These are phyloP conservation scores for Cryptosporidium andersoni DNA, from an alignment of 169 alveolate species.

Conservation along the genomic window DNA sequence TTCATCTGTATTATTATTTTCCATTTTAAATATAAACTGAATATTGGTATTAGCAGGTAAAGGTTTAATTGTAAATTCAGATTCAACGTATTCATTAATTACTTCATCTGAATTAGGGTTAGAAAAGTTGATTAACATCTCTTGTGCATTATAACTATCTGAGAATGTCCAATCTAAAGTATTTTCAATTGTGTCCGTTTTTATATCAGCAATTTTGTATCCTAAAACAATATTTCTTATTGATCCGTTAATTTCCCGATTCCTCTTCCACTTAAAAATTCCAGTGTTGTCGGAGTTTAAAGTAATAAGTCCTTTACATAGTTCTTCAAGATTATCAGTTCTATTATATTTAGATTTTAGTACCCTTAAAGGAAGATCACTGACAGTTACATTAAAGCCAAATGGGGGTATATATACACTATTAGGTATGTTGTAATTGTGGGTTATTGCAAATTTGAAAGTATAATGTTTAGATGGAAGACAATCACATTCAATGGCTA, in stretches of 20 bases:
- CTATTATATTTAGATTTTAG: constrained; percentile 6
- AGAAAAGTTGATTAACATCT: not conserved
- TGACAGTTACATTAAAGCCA: constrained; percentile 57
- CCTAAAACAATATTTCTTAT: not conserved
- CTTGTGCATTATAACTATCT: not conserved
- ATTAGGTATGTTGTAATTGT: constrained; percentile 23
- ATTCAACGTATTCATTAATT: not conserved
- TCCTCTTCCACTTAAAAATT: constrained; percentile 36
- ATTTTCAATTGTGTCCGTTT: not conserved
- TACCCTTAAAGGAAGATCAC: constrained; percentile 28
- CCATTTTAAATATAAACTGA: constrained; percentile 10
- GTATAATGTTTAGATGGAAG: constrained; percentile 24
- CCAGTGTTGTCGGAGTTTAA: constrained; percentile 23
- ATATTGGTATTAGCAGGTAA: constrained; percentile 21
- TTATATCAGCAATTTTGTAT: not conserved
- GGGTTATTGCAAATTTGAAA: constrained; percentile 53
- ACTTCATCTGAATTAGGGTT: not conserved
- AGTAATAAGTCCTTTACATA: constrained; percentile 14
- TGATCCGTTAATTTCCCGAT: not conserved
- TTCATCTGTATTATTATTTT: constrained; percentile 11
- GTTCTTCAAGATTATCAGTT: not conserved
- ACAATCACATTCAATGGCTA: constrained; percentile 6
- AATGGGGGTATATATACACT: constrained; percentile 63
- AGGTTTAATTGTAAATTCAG: not conserved
- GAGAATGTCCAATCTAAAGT: constrained; percentile 1